These are phyloP conservation scores for Heterobasidion annosum DNA, from an alignment of 1,284 basidiomycete genomes.

Conservation along the genomic window DNA sequence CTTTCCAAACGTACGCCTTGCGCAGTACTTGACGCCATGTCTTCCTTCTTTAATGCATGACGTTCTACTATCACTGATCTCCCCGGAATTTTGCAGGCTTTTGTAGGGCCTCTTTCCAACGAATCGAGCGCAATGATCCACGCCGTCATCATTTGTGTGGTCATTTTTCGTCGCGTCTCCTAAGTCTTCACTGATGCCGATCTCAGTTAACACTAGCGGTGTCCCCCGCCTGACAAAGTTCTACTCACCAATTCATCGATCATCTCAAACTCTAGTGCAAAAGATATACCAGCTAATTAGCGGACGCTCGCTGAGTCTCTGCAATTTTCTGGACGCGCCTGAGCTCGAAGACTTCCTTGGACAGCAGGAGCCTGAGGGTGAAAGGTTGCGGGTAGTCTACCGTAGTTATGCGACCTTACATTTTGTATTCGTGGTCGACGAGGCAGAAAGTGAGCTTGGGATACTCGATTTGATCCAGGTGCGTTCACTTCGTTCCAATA, in stretches of 20 bases:
- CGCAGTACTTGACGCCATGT: too few relatives aligned
- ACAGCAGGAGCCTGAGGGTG: slow-evolving; percentile 39
- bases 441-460: slow-evolving; percentile 91
- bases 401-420: slow-evolving; percentile 91
- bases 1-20: too few relatives aligned
- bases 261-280: slow-evolving; percentile 65
- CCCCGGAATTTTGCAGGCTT: too few relatives aligned
- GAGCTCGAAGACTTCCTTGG: slow-evolving; percentile 74
- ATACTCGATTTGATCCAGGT: slow-evolving; percentile 97
- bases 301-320: slow-evolving; percentile 68
- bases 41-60: too few relatives aligned
- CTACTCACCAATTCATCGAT: slow-evolving; percentile 81
- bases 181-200: slow-evolving; percentile 12
- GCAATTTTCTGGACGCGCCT: slow-evolving; percentile 90
- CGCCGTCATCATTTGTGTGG: slow-evolving; percentile 67
- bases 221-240: slow-evolving; percentile 93
- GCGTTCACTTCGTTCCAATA: slow-evolving; percentile 15
- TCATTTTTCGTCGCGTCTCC: slow-evolving; percentile 2
- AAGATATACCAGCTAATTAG: slow-evolving; percentile 83
- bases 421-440: slow-evolving; percentile 96
- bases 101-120: too few relatives aligned
- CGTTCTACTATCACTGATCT: too few relatives aligned
- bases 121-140: slow-evolving; percentile 70
- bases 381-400: slow-evolving; percentile 71
- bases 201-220: slow-evolving; percentile 77